phyloP scores from a whole-genome alignment of 2,329 filamentous ascomycete genomes.

The Pseudocercospora musae region DNA sequence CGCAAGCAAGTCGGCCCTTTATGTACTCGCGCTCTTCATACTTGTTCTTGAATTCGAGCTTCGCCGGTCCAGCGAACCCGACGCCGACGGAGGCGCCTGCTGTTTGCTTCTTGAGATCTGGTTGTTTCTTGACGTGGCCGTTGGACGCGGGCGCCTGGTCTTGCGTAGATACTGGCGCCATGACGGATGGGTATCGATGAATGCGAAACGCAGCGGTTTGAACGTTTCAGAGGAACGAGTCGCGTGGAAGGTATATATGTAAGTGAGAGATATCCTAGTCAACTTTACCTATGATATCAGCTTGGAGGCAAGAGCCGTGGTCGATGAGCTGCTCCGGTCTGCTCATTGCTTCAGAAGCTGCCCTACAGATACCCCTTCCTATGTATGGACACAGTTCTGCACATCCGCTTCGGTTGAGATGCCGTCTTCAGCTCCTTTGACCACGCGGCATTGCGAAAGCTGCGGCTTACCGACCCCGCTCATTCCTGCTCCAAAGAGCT shows the following conservation, averaged over 20 bases:
- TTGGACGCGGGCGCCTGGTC: neutral
- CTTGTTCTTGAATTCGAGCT: slow-evolving; percentile 21
- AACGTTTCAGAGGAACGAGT: too few species aligned
- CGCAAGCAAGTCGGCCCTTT: slow-evolving; percentile 38
- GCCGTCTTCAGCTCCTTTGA: neutral
- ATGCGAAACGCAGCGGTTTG: too few species aligned
- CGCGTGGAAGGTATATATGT: neutral
- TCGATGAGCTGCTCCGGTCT: neutral
- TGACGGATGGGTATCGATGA: neutral
- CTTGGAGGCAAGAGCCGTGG: neutral
- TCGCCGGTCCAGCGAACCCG: slow-evolving; percentile 12
- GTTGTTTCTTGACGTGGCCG: slow-evolving; percentile 5
- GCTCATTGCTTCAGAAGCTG: neutral
- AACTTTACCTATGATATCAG: neutral
- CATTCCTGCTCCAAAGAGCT: neutral
- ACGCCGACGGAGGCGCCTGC: slow-evolving; percentile 2
- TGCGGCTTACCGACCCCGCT: neutral
- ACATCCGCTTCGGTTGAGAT: neutral
- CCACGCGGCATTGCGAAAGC: neutral
- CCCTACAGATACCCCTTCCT: neutral
- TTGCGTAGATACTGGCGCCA: slow-evolving; percentile 14
- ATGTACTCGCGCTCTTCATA: slow-evolving; percentile 34
- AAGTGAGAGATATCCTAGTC: neutral
- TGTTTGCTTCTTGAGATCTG: slow-evolving; percentile 12
- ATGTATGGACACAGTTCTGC: neutral